A percentile compares a stretch with the other conserved stretches of the same genome.
phyloP scores from a whole-genome alignment of 2,329 filamentous ascomycete species.

The Penicillium nordicum region DNA sequence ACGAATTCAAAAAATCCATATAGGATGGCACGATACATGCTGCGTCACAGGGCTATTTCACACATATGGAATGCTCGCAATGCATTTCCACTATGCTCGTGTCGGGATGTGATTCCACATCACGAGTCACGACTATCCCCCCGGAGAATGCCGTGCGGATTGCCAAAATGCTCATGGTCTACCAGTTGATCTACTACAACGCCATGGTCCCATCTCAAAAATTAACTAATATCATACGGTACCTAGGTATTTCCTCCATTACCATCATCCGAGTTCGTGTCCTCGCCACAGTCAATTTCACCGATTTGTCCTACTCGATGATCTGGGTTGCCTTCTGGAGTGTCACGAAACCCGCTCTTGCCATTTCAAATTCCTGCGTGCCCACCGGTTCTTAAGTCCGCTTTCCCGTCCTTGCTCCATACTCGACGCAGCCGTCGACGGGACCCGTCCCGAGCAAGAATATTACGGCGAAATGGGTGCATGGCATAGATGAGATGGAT shows the following conservation, averaged over 20 bases:
- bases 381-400: slow-evolving; percentile 21
- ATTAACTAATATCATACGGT: slow-evolving; percentile 9
- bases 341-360: slow-evolving; percentile 25
- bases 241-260: slow-evolving; percentile 19
- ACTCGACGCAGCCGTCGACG: slow-evolving; percentile 2
- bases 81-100: slow-evolving; percentile 19
- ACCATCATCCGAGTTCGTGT: slow-evolving; percentile 24
- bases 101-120: slow-evolving; percentile 18
- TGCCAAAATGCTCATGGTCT: slow-evolving; percentile 19
- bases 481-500: slow-evolving; percentile 10
- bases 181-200: slow-evolving; percentile 28
- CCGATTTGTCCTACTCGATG: slow-evolving; percentile 23
- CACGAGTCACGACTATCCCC: background rate
- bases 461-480: background rate
- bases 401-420: slow-evolving; percentile 7
- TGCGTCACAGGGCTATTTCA: slow-evolving; percentile 19
- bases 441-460: slow-evolving; percentile 5
- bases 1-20: slow-evolving; percentile 23
- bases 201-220: slow-evolving; percentile 20
- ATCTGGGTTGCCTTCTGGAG: slow-evolving; percentile 26
- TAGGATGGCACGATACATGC: slow-evolving; percentile 34
- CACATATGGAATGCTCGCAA: slow-evolving; percentile 21
- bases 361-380: slow-evolving; percentile 22
- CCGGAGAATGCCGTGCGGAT: slow-evolving; percentile 7
- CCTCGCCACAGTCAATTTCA: slow-evolving; percentile 21